Base-by-base conservation (phyloP, 352 stramenopile genomes). In the Plasmopara halstedii region DNA sequence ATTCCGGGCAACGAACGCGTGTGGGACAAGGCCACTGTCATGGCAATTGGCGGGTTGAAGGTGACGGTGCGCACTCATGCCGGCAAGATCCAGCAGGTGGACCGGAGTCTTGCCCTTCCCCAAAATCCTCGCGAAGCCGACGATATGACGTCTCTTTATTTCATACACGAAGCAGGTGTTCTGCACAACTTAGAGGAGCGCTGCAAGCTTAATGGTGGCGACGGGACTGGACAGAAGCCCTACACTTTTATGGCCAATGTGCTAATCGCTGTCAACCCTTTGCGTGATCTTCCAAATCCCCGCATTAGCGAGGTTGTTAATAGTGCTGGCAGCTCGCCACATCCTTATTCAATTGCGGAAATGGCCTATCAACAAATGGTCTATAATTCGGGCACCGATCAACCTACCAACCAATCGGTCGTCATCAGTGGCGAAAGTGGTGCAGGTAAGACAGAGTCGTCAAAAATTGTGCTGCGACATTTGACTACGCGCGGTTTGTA, bases 181-280 rank as follows among this genome's bases (percentile, higher is more conserved):
- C 59, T 98, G 33, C 94, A 98, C 63, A 98, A 98, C 65, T 61
- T 98, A 32, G 91, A 95, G 42, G 72, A 89, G 41, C 82, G 94
- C 31, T 92, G 93, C 57, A 84, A 83, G 55, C 70, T 95, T 46
- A 74, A 94, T 37, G 77, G 84, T 32, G 69, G 67, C n/a, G 74
- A 87, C 36, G 70, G 67, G 23, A 60, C 49, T 14, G 55, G 50
- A 27, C 78, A 93, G 53, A 84, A 84, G 48, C 86, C 88, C 21
- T 96, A 96, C 67, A 97, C 86, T 34, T 96, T 95, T 64, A 97
- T 97, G 88, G 82, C 85, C 49, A 96, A 94, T 45, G 85, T 97
- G 51, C 70, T 97, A 32, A 95, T 97, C 50, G 84, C 83, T 3
- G 83, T 96, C 9, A 97, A 97, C 64, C 88, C 86, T 53, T 69